Base-by-base conservation (phyloP, 192 early-diverging fungal species). In the Rhizoclosmatium globosum region DNA sequence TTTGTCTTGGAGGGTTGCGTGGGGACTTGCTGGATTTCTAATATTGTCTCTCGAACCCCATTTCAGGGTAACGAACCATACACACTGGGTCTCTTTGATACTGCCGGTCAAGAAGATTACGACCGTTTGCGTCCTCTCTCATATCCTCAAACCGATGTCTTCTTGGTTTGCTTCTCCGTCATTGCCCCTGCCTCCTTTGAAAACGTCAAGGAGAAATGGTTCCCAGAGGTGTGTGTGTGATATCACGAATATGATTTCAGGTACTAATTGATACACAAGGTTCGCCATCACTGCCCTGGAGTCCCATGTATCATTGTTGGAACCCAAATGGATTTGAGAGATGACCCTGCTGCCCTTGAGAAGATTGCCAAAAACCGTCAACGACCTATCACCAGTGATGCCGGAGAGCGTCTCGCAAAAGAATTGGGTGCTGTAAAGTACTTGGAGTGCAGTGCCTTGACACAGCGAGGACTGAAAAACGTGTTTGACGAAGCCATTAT, bases 401-500 rank as follows among this genome's bases (percentile, higher is more conserved):
- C 90, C 59, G 95, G 96, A 43, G 94, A 96, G 81, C 89, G 91
- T 67, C 88, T 98, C 46, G 93, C 95, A 65, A 85, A 83, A 68
- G 94, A 96, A 71, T 87, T 97, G 67, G 90, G 89, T 31, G 95
- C 95, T 31, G 93, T 96, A 71, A 96, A 97, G 83, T 98, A 96
- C 83, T 90, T 98, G 45, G 95, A 98, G 83, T 98, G 95, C 81
- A 94, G 92, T 50, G 95, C 95, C 45, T 83, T 95, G 81, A 97
- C 95, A 71, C 95, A 97, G 80, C 93, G 91, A 81, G 95, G 96
- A 4, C 85, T 98, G 70, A 98, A 98, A 87, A 97, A 97, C 80
- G 95, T 96, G 56, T 99, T 93, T 87, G 94, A 99, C 82, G 96
- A 99, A 86, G 96, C 96, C 17, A 98, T 99, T 80, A 95, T 97